Evolutionary conservation across 768 basidiomycete genomes (phyloP).

Genomic region (Russula ochroleuca): DNA sequence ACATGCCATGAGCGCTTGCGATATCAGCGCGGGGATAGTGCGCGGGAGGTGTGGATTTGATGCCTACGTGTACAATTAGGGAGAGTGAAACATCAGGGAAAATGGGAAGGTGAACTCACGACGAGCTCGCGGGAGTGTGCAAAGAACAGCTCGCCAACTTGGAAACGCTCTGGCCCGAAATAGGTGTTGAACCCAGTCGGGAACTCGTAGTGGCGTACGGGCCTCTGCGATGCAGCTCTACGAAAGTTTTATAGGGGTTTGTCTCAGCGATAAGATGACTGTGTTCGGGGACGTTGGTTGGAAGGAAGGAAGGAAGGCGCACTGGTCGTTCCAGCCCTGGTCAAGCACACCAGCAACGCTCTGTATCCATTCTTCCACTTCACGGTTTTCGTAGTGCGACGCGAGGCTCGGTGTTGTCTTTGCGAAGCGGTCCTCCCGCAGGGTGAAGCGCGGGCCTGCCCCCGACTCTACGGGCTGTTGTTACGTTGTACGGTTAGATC

Average conservation of each 20-base stretch:
- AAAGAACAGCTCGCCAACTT: constrained; percentile 88
- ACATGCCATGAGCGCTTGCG: constrained; percentile 72
- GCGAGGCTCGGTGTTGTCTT: constrained; percentile 81
- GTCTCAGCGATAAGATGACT: not conserved
- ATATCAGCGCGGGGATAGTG: constrained; percentile 70
- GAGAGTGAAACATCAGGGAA: no score
- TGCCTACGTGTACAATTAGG: constrained; percentile 31
- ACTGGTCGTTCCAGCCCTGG: constrained; percentile 88
- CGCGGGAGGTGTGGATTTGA: constrained; percentile 68
- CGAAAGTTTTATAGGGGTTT: not conserved
- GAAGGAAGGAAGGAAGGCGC: constrained; percentile 33
- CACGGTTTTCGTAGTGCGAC: constrained; percentile 69
- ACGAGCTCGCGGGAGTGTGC: constrained; percentile 48
- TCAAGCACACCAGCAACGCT: constrained; percentile 81
- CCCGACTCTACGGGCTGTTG: constrained; percentile 73
- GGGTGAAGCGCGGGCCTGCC: constrained; percentile 56
- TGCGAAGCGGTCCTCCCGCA: constrained; percentile 69
- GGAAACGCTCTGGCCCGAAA: constrained; percentile 77
- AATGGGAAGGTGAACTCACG: constrained; percentile 26
- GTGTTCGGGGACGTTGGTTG: not conserved
- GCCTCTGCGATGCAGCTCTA: constrained; percentile 56
- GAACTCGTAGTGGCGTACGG: constrained; percentile 82
- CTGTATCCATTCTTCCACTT: constrained; percentile 94
- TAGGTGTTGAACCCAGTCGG: constrained; percentile 86
- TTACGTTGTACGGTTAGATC: not conserved